Evolutionary conservation across 768 basidiomycete species (phyloP).

Genomic region (Phallus indusiatus): DNA sequence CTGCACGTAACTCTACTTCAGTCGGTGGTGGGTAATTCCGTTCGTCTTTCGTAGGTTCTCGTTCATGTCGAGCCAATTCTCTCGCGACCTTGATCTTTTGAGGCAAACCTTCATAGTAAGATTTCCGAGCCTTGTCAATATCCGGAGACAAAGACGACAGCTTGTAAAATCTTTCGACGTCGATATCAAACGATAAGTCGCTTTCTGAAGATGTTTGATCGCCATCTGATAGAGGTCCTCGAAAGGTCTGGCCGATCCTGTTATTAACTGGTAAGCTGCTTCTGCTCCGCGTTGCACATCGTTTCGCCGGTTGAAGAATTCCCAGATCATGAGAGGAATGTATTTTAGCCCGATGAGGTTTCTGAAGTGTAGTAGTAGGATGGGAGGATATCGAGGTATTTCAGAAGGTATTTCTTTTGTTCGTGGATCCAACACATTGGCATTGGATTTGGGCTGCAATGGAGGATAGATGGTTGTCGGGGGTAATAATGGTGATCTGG

Average conservation of each 20-base stretch:
- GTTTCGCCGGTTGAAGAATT: conserved; percentile 82
- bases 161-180: conserved; percentile 61
- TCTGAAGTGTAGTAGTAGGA: conserved; percentile 66
- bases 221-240: conserved; percentile 20
- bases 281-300: conserved; percentile 76
- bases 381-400: conserved; percentile 68
- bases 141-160: conserved; percentile 46
- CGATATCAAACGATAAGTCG: conserved; percentile 71
- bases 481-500: conserved; percentile 24
- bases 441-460: conserved; percentile 14
- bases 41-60: conserved; percentile 86
- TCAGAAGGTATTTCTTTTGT: conserved; percentile 39
- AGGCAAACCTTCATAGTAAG: conserved; percentile 67
- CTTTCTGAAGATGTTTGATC: conserved; percentile 15
- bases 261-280: conserved; percentile 68
- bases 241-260: conserved; percentile 51
- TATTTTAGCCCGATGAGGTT: conserved; percentile 75
- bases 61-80: conserved; percentile 58
- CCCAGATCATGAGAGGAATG: conserved; percentile 84
- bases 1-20: conserved; percentile 81
- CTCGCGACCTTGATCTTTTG: conserved; percentile 63
- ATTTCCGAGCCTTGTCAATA: conserved; percentile 58
- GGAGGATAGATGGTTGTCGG: conserved; percentile 17
- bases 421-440: conserved; percentile 16
- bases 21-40: conserved; percentile 66